Conservation (phyloP, 257 asterid genomes). For the Thymus mandschuricus region DNA sequence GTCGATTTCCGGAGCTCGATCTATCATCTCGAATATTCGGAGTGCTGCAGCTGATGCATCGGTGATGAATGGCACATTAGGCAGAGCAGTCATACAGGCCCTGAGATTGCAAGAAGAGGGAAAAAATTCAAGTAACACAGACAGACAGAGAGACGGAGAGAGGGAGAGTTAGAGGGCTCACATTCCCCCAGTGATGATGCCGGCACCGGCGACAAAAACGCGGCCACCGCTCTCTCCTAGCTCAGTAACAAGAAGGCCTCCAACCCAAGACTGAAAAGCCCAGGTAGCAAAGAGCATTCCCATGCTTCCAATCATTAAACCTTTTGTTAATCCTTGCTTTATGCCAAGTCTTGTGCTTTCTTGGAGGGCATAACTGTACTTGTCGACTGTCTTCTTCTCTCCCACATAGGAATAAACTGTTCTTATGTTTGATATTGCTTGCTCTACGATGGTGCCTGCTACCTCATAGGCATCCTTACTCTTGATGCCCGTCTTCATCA, state of each 20-base stretch:
- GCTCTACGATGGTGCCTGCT: conserved; percentile 48
- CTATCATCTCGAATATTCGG: conserved; percentile 44
- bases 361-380: conserved; percentile 36
- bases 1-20: conserved; percentile 41
- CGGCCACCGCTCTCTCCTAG: conserved; percentile 48
- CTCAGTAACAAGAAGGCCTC: conserved; percentile 44
- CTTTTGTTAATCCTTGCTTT: conserved; percentile 51
- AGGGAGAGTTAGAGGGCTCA: conserved; percentile 23
- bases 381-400: conserved; percentile 40
- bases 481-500: conserved; percentile 36
- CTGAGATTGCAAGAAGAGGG: conserved; percentile 25
- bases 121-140: not conserved
- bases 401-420: conserved; percentile 53
- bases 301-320: conserved; percentile 52
- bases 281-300: conserved; percentile 47
- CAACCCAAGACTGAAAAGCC: conserved; percentile 50
- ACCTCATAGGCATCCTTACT: conserved; percentile 42
- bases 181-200: conserved; percentile 51
- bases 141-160: not conserved
- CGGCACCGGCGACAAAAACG: conserved; percentile 42
- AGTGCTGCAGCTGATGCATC: conserved; percentile 47
- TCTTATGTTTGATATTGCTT: conserved; percentile 48
- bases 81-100: conserved; percentile 42
- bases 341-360: conserved; percentile 42
- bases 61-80: conserved; percentile 39